Base-by-base conservation (phyloP, 768 basidiomycete genomes). In the Suillus occidentalis region DNA sequence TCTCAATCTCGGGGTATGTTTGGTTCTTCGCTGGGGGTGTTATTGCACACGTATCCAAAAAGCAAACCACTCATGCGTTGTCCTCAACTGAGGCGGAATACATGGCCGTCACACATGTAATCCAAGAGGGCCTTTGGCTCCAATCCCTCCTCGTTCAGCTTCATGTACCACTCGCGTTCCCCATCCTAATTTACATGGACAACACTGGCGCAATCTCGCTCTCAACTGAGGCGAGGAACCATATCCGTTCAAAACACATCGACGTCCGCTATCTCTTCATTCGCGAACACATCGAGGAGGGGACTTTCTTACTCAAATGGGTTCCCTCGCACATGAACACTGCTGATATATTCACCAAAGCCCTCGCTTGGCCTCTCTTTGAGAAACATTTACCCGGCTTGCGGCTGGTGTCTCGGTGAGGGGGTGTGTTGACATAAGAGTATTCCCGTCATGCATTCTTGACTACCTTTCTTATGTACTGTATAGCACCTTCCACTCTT, bases 11-110 rank as follows among this genome's bases (percentile, higher is more conserved):
- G 0, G 47, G 47, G 1, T 49, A 49, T 0, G 12, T 22, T 4
- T 49, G 47, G 47, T 49, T 49, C 12, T 49, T 22, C 2, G 12
- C 47, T 0, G n/a, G 39, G 0, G 39, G 39, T 0, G 4, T 60
- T 5, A 39, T 43, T 0, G 18, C 9, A 5, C 39, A 42, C 5
- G 6, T 60, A 2, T 65, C 63, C 0, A 36, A 61, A 16, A 63
- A 64, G 8, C 74, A 76, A 47, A 63, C 65, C 16, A 67, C 69
- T 1, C 53, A 71, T 5, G 55, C 70, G 0, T 39, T 68, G 0
- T 76, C 71, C 0, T 68, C 68, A 0, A 74, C 70, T 2, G 74
- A 76, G 64, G 72, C 72, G 2, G 69, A 76, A 63, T 76, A 74
- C 53, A 70, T 71, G 58, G 62, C 22, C 63, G 16, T 73, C 64